These are phyloP conservation scores for Ustilago hordei DNA, from an alignment of 1,284 basidiomycete species.

Conservation along the genomic window DNA sequence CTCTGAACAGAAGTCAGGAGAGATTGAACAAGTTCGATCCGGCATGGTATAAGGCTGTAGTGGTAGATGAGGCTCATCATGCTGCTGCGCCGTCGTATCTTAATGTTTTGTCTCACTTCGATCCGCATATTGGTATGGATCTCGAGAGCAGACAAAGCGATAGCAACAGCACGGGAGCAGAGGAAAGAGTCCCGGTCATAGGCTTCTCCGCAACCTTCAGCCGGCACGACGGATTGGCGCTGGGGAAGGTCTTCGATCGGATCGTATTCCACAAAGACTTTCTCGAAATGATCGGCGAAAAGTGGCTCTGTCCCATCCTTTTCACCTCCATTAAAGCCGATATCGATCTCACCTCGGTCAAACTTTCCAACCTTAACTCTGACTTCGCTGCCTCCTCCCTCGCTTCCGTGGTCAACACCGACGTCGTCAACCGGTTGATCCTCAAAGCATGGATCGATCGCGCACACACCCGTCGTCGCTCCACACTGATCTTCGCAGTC, in stretches of 20 bases:
- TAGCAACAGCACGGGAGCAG: not conserved
- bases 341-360: slow-evolving; percentile 58
- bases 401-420: slow-evolving; percentile 60
- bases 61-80: slow-evolving; percentile 84
- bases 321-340: slow-evolving; percentile 65
- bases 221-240: slow-evolving; percentile 88
- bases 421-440: slow-evolving; percentile 60
- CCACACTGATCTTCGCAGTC: slow-evolving; percentile 91
- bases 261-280: slow-evolving; percentile 97
- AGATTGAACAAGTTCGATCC: slow-evolving; percentile 86
- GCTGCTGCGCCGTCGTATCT: slow-evolving; percentile 89
- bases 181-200: slow-evolving; percentile 78
- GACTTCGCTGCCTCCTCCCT: slow-evolving; percentile 61
- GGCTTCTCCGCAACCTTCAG: slow-evolving; percentile 96
- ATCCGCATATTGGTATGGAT: slow-evolving; percentile 70
- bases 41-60: slow-evolving; percentile 79
- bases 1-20: slow-evolving; percentile 75
- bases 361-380: slow-evolving; percentile 32
- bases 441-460: slow-evolving; percentile 64
- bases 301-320: slow-evolving; percentile 75
- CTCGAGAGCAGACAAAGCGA: not conserved
- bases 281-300: slow-evolving; percentile 87
- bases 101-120: slow-evolving; percentile 81
- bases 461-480: slow-evolving; percentile 74
- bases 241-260: slow-evolving; percentile 86